phyloP scores from a whole-genome alignment of 2,329 filamentous ascomycete species.

The Tolypocladium capitatum region DNA sequence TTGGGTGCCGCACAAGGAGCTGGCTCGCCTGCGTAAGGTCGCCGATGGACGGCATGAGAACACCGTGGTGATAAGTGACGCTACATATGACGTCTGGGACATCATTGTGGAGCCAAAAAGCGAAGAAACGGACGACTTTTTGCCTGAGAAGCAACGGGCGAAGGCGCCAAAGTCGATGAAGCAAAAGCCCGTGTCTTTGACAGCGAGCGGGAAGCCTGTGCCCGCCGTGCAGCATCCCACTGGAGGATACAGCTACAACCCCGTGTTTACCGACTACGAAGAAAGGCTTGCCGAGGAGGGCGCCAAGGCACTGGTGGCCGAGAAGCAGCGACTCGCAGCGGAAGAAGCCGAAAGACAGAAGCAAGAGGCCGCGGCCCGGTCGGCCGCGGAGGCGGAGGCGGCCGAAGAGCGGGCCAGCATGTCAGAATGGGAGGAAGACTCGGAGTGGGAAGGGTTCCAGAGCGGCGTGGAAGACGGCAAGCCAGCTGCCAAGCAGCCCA shows the following conservation, averaged over 20 bases:
- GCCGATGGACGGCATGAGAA: slow-evolving; percentile 58
- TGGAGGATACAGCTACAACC: slow-evolving; percentile 87
- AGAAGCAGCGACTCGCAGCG: slow-evolving; percentile 57
- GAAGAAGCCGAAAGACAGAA: slow-evolving; percentile 54
- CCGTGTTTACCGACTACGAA: slow-evolving; percentile 75
- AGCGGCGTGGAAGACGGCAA: slow-evolving; percentile 62
- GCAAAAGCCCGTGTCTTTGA: slow-evolving; percentile 64
- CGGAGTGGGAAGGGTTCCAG: slow-evolving; percentile 81
- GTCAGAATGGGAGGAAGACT: slow-evolving; percentile 72
- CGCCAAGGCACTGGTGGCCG: slow-evolving; percentile 63
- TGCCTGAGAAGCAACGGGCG: slow-evolving; percentile 51
- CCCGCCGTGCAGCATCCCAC: slow-evolving; percentile 68
- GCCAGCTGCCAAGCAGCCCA: slow-evolving; percentile 51
- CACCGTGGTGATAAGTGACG: slow-evolving; percentile 43
- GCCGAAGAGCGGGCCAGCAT: slow-evolving; percentile 52
- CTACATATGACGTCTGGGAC: slow-evolving; percentile 70
- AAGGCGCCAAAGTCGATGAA: slow-evolving; percentile 65
- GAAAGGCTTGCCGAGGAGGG: slow-evolving; percentile 61
- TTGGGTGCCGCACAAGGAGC: slow-evolving; percentile 76
- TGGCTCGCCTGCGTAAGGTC: slow-evolving; percentile 62
- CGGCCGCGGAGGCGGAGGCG: slow-evolving; percentile 62
- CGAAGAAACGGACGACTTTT: slow-evolving; percentile 34
- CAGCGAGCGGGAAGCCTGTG: slow-evolving; percentile 67
- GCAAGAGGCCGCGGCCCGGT: slow-evolving; percentile 53
- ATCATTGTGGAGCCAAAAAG: slow-evolving; percentile 27